Conservation (phyloP, 352 stramenopile species). For the Globisporangium mamillatum region DNA sequence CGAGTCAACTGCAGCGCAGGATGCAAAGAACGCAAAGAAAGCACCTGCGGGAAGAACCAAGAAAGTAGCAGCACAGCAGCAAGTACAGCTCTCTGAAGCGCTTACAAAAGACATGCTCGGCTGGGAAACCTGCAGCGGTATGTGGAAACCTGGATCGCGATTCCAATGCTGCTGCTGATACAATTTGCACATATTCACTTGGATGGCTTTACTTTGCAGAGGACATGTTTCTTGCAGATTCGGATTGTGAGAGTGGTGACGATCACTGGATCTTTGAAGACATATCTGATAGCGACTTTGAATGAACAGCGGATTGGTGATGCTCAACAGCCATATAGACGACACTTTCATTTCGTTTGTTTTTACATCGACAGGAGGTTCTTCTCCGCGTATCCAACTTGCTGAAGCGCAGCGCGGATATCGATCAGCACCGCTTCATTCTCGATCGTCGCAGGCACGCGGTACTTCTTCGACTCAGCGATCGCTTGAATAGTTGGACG, state of each 20-base stretch:
- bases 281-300: slow-evolving; percentile 69
- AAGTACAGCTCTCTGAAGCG: not conserved
- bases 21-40: slow-evolving; percentile 9
- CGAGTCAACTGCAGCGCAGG: not conserved
- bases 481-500: slow-evolving; percentile 40
- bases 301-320: slow-evolving; percentile 15
- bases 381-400: slow-evolving; percentile 32
- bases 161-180: not conserved
- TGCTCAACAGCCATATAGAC: not conserved
- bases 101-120: slow-evolving; percentile 41
- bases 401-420: slow-evolving; percentile 26
- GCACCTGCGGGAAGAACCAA: not conserved
- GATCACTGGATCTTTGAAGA: slow-evolving; percentile 53
- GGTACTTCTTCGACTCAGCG: slow-evolving; percentile 32
- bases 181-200: not conserved
- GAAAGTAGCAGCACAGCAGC: not conserved
- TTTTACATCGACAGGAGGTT: slow-evolving; percentile 21
- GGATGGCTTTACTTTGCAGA: slow-evolving; percentile 16
- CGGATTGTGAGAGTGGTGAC: slow-evolving; percentile 8
- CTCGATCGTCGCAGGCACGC: slow-evolving; percentile 43
- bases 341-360: not conserved
- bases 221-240: slow-evolving; percentile 29
- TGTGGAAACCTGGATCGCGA: not conserved
- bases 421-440: slow-evolving; percentile 32
- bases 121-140: slow-evolving; percentile 71